Evolutionary conservation across 768 basidiomycete species (phyloP).

Genomic region (Tulasnella sp.): DNA sequence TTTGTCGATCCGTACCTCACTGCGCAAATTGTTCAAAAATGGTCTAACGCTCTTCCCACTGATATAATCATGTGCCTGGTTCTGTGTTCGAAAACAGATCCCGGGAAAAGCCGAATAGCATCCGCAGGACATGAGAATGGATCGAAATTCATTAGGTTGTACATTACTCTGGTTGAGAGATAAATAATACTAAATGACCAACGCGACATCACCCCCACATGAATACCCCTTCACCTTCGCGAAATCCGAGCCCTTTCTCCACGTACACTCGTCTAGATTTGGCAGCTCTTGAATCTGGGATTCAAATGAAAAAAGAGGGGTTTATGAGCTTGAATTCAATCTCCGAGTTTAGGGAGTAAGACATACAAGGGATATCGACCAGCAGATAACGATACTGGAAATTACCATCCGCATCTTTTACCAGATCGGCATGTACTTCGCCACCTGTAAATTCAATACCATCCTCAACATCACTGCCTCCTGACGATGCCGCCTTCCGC

Average conservation of each 20-base stretch:
- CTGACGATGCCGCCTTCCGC: background rate
- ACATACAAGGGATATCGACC: slow-evolving; percentile 16
- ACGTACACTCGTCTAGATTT: slow-evolving; percentile 15
- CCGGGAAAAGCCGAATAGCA: too few species aligned
- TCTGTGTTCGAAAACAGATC: too few species aligned
- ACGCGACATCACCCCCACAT: slow-evolving; percentile 16
- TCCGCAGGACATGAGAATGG: too few species aligned
- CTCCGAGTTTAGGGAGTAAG: background rate
- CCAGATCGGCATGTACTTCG: slow-evolving; percentile 17
- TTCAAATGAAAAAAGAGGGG: background rate
- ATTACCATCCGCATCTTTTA: slow-evolving; percentile 15
- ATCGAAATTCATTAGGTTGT: too few species aligned
- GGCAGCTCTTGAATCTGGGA: slow-evolving; percentile 12
- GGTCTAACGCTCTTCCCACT: too few species aligned
- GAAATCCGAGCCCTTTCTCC: slow-evolving; percentile 15
- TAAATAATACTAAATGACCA: too few species aligned
- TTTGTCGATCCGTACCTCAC: too few species aligned
- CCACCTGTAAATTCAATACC: slow-evolving; percentile 1
- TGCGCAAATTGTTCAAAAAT: too few species aligned
- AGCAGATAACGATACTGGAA: slow-evolving; percentile 18
- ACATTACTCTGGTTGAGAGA: too few species aligned
- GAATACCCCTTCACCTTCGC: slow-evolving; percentile 17
- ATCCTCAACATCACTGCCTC: background rate
- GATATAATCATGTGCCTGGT: too few species aligned
- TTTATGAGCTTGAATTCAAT: background rate